These are phyloP conservation scores for Penicillium dipodomyicola DNA, from an alignment of 495 filamentous ascomycete genomes.

Conservation along the genomic window DNA sequence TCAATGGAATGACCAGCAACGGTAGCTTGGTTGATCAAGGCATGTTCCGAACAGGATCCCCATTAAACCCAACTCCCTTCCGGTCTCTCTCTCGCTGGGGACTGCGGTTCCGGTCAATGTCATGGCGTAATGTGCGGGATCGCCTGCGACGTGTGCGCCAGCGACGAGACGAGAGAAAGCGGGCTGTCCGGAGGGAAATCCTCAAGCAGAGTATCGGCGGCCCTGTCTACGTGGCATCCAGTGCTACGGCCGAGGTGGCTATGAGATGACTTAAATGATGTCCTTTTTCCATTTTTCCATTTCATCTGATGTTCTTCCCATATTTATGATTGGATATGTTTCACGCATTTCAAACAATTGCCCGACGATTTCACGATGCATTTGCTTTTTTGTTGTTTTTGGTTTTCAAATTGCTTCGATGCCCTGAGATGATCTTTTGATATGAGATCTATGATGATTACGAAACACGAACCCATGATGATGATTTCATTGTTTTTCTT, in stretches of 20 bases:
- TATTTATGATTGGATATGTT: conserved; percentile 22
- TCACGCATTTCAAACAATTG: conserved; percentile 16
- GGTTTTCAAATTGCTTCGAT: neutral
- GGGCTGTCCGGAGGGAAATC: conserved; percentile 61
- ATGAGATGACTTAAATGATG: conserved; percentile 14
- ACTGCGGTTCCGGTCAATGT: conserved; percentile 53
- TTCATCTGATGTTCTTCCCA: conserved; percentile 13
- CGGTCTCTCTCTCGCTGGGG: conserved; percentile 48
- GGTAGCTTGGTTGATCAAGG: conserved; percentile 33
- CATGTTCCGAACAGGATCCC: conserved; percentile 33
- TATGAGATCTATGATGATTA: conserved; percentile 29
- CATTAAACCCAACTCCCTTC: conserved; percentile 37
- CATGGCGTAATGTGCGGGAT: conserved; percentile 49
- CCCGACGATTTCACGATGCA: conserved; percentile 21
- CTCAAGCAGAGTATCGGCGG: conserved; percentile 66
- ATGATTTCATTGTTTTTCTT: conserved; percentile 1
- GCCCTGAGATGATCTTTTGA: conserved; percentile 10
- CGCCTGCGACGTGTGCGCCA: conserved; percentile 59
- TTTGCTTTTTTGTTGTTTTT: conserved; percentile 13
- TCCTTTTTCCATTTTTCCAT: neutral
- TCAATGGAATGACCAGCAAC: conserved; percentile 32
- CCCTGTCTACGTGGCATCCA: conserved; percentile 36
- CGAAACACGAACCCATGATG: conserved; percentile 19
- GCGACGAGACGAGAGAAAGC: conserved; percentile 50
- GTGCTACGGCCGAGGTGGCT: conserved; percentile 20